phyloP scores from a whole-genome alignment of 768 basidiomycete genomes.

The Tylopilus sp. region DNA sequence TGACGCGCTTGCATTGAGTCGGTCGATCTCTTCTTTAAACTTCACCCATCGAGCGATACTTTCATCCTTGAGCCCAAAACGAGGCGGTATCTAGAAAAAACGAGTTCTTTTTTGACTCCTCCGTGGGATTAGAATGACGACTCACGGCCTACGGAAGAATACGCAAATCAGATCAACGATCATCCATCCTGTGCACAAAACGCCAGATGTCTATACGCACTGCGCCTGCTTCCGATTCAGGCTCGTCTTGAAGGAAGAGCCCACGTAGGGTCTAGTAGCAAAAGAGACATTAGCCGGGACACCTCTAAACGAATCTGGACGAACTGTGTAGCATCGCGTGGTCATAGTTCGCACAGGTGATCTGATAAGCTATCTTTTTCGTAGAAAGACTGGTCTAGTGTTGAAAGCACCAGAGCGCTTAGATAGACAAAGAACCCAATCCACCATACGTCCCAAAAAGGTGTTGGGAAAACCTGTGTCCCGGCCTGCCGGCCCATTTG shows the following conservation, averaged over 20 bases:
- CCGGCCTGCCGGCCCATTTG: neutral
- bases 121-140: neutral
- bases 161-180: neutral
- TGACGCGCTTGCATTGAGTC: slow-evolving; percentile 42
- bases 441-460: neutral
- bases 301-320: neutral
- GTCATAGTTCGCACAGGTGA: slow-evolving; percentile 3
- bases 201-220: slow-evolving; percentile 10
- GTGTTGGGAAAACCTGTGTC: neutral
- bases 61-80: slow-evolving; percentile 58
- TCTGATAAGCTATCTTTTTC: no score
- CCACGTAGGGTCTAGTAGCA: slow-evolving; percentile 8
- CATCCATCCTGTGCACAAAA: neutral
- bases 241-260: slow-evolving; percentile 22
- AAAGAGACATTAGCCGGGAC: neutral
- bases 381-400: neutral
- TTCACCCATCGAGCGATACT: slow-evolving; percentile 48
- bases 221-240: slow-evolving; percentile 1
- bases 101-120: neutral
- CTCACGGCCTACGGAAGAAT: slow-evolving; percentile 14
- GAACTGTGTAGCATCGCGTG: slow-evolving; percentile 15
- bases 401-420: neutral
- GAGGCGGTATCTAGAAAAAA: slow-evolving; percentile 43
- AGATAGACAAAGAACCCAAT: neutral
- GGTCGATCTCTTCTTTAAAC: slow-evolving; percentile 38